Conservation (phyloP, 495 filamentous ascomycete genomes). For the Penicillium flavigenum region DNA sequence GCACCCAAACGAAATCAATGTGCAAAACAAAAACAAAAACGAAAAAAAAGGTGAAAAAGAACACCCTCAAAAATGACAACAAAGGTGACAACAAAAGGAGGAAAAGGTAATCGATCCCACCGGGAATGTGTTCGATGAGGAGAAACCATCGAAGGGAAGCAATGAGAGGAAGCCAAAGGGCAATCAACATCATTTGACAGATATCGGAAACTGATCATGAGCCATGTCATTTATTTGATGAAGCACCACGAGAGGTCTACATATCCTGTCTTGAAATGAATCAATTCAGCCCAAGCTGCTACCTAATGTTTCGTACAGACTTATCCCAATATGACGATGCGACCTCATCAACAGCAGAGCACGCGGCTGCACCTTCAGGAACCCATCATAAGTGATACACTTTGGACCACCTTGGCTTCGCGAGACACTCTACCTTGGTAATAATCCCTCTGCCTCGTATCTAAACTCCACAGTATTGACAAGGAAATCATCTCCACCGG, state of each 20-base stretch:
- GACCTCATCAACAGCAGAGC: neutral
- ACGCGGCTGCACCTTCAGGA: neutral
- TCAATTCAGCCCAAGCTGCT: neutral
- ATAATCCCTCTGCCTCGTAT: too few species aligned
- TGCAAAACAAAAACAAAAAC: neutral
- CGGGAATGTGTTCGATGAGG: neutral
- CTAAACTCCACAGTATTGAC: neutral
- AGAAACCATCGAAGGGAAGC: neutral
- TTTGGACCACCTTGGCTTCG: neutral
- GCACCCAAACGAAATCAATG: neutral
- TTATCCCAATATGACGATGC: neutral
- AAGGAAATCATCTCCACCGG: neutral
- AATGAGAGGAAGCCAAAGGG: neutral
- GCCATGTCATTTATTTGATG: conserved; percentile 2
- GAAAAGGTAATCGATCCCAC: neutral
- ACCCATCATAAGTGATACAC: neutral
- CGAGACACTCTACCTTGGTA: too few species aligned
- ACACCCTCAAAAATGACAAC: neutral
- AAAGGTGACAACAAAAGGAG: neutral
- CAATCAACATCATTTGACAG: neutral
- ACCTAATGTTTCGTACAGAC: neutral
- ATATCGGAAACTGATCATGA: neutral
- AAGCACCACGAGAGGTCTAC: neutral
- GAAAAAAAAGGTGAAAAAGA: neutral
- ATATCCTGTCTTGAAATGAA: neutral